Evolutionary conservation across 2,329 filamentous ascomycete species (phyloP).

Genomic region (Trichoderma endophyticum): DNA sequence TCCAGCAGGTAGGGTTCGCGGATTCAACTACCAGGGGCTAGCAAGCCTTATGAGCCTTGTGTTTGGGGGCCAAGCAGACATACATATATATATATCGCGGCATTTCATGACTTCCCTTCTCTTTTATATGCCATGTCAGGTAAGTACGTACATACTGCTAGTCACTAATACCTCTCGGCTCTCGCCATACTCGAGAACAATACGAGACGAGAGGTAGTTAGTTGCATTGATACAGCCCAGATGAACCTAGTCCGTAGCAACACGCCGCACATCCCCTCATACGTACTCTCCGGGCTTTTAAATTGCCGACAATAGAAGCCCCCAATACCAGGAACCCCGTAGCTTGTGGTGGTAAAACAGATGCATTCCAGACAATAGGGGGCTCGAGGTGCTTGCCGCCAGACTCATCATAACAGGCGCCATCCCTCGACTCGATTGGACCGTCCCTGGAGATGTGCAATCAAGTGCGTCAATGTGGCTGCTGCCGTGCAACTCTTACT

Average conservation of each 20-base stretch:
- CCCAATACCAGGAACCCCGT: background rate
- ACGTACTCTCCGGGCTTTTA: background rate
- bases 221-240: background rate
- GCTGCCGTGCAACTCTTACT: background rate
- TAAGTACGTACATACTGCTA: background rate
- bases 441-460: background rate
- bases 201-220: background rate
- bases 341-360: background rate
- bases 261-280: background rate
- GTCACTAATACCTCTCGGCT: background rate
- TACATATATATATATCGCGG: background rate
- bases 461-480: conserved; percentile 4
- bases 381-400: background rate
- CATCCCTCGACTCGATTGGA: background rate
- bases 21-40: too few species aligned
- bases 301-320: background rate
- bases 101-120: background rate
- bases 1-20: too few species aligned
- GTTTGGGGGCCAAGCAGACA: background rate
- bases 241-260: background rate
- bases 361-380: background rate
- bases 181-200: background rate
- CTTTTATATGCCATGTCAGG: background rate
- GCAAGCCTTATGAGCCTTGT: too few species aligned
- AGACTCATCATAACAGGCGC: background rate